Conservation (phyloP, 2,329 filamentous ascomycete genomes). For the Diaporthe ampelina region DNA sequence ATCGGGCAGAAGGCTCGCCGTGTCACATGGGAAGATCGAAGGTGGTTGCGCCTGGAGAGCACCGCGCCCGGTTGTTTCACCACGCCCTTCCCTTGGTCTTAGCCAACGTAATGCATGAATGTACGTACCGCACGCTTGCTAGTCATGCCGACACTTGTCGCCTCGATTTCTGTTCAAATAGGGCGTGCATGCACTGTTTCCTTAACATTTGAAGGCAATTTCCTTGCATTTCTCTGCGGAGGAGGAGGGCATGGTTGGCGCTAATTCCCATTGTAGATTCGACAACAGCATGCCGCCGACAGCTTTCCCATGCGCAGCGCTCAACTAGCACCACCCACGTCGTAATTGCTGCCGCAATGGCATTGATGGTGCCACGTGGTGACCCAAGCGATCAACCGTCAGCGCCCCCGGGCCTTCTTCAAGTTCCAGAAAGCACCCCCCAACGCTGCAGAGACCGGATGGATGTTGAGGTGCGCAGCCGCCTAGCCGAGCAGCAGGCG, state of each 20-base stretch:
- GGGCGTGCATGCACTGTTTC: background rate
- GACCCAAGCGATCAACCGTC: background rate
- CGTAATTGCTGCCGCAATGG: conserved; percentile 8
- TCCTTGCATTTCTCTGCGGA: background rate
- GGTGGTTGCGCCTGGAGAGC: conserved; percentile 1
- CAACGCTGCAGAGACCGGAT: conserved; percentile 6
- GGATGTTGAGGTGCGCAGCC: conserved; percentile 13
- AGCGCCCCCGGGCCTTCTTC: background rate
- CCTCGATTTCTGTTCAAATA: conserved; percentile 11
- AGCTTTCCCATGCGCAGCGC: conserved; percentile 7
- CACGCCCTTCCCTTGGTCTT: conserved; percentile 20
- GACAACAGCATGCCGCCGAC: background rate
- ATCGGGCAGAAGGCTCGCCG: conserved; percentile 18
- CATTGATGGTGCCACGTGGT: conserved; percentile 28
- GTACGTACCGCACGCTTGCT: conserved; percentile 27
- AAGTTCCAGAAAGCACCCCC: background rate
- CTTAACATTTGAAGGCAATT: conserved; percentile 2
- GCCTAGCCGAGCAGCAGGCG: conserved; percentile 4
- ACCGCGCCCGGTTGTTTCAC: conserved; percentile 37
- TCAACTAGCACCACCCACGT: conserved; percentile 15
- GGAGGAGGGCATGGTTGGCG: conserved; percentile 1
- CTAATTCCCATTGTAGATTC: background rate
- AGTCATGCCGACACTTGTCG: conserved; percentile 36
- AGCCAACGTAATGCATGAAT: conserved; percentile 35
- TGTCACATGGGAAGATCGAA: conserved; percentile 18